These are phyloP conservation scores for Crithidia brevicula DNA, from an alignment of 208 protist genomes.

Conservation along the genomic window DNA sequence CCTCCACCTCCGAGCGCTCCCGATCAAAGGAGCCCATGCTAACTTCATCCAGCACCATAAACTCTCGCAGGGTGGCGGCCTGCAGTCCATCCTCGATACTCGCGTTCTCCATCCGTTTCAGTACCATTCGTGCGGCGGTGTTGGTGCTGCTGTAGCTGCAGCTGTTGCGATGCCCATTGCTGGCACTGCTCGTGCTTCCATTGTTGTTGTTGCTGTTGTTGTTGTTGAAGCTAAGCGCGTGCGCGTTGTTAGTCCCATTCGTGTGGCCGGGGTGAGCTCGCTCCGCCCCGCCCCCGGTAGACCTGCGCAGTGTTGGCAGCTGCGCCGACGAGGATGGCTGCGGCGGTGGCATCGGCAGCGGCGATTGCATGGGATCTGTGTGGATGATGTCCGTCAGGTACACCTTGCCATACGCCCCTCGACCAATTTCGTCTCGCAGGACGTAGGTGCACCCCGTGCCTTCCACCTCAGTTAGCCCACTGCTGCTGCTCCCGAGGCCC, in stretches of 20 bases:
- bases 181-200: not conserved
- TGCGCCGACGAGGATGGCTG: not conserved
- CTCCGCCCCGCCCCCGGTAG: not conserved
- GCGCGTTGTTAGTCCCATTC: not conserved
- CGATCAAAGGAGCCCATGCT: slow-evolving; percentile 29
- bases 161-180: slow-evolving; percentile 46
- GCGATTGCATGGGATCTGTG: slow-evolving; percentile 10
- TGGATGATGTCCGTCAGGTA: slow-evolving; percentile 77
- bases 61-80: slow-evolving; percentile 86
- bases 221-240: slow-evolving; percentile 1
- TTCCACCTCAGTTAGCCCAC: slow-evolving; percentile 6
- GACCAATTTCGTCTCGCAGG: slow-evolving; percentile 93
- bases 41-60: slow-evolving; percentile 94
- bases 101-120: slow-evolving; percentile 81
- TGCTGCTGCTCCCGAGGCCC: not conserved
- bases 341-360: not conserved
- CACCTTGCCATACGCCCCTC: slow-evolving; percentile 97
- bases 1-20: slow-evolving; percentile 23
- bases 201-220: slow-evolving; percentile 4
- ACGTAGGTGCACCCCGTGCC: slow-evolving; percentile 46
- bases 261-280: no score
- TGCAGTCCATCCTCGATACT: slow-evolving; percentile 85
- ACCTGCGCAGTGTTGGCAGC: slow-evolving; percentile 7
- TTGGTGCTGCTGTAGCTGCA: slow-evolving; percentile 21
- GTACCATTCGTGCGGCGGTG: slow-evolving; percentile 53